Evolutionary conservation across 805 yeast genomes (phyloP).

Genomic region (Cyberlindnera xylosilytica): DNA sequence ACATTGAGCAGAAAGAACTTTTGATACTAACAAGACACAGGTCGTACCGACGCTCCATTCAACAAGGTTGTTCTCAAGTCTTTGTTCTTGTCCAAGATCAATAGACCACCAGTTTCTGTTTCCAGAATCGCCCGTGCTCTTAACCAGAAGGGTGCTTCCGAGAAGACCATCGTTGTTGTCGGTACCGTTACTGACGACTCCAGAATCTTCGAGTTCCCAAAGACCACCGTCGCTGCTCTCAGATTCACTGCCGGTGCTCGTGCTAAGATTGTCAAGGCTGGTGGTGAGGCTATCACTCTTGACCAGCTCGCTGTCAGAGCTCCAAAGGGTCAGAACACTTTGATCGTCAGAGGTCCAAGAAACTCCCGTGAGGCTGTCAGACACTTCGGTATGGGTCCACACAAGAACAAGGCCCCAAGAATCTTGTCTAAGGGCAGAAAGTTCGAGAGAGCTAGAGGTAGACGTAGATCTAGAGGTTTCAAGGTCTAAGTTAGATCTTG

Average conservation of each 20-base stretch:
- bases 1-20: conserved; percentile 46
- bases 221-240: conserved; percentile 97
- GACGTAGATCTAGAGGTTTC: conserved; percentile 99
- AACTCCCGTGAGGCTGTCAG: conserved; percentile 98
- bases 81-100: conserved; percentile 95
- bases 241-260: conserved; percentile 99
- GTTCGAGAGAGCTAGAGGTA: conserved; percentile 99
- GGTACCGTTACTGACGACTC: conserved; percentile 99
- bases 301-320: conserved; percentile 99
- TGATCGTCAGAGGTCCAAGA: conserved; percentile 98
- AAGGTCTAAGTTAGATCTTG: conserved; percentile 72
- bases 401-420: conserved; percentile 99
- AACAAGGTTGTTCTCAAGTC: conserved; percentile 94
- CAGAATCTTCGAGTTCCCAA: conserved; percentile 93
- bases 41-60: conserved; percentile 99
- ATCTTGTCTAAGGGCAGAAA: conserved; percentile 97
- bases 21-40: conserved; percentile 43
- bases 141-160: conserved; percentile 77
- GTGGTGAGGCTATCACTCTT: conserved; percentile 99
- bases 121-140: conserved; percentile 86
- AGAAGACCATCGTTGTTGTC: conserved; percentile 94
- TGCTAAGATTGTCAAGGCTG: conserved; percentile 95
- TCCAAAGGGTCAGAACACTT: conserved; percentile 99
- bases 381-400: conserved; percentile 99
- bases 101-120: conserved; percentile 99